Conservation (phyloP, 306 rosid genomes). For the Vigna radiata region DNA sequence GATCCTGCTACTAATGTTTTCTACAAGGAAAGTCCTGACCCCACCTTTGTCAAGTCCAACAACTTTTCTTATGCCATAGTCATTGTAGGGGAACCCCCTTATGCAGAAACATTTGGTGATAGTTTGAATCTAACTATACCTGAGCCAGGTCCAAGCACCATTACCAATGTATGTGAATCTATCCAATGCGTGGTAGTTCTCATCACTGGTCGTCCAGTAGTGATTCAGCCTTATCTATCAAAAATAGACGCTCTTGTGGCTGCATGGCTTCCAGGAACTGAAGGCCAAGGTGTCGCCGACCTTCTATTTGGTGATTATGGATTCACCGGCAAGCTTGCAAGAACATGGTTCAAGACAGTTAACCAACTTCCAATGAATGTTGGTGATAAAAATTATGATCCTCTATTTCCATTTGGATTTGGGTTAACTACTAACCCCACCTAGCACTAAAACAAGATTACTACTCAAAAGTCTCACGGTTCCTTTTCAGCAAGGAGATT, state of each 20-base stretch:
- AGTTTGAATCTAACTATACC: slow-evolving; percentile 69
- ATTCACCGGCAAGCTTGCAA: slow-evolving; percentile 83
- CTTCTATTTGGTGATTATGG: slow-evolving; percentile 75
- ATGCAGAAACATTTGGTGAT: slow-evolving; percentile 83
- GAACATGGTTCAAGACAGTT: slow-evolving; percentile 81
- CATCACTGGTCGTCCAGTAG: slow-evolving; percentile 82
- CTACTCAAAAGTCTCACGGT: neutral
- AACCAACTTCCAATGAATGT: slow-evolving; percentile 89
- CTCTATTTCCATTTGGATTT: slow-evolving; percentile 78
- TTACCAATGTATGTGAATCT: slow-evolving; percentile 64
- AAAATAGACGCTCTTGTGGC: slow-evolving; percentile 77
- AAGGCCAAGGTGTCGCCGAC: slow-evolving; percentile 89
- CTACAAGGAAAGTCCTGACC: slow-evolving; percentile 72
- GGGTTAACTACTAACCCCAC: slow-evolving; percentile 70
- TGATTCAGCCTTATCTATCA: slow-evolving; percentile 70
- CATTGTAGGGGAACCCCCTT: slow-evolving; percentile 76
- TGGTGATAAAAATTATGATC: slow-evolving; percentile 78
- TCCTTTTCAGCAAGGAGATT: neutral
- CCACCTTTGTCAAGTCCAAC: slow-evolving; percentile 62
- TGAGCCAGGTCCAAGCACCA: slow-evolving; percentile 72
- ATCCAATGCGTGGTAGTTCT: slow-evolving; percentile 68
- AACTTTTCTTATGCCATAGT: slow-evolving; percentile 69
- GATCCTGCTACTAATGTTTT: slow-evolving; percentile 69
- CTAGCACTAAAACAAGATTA: slow-evolving; percentile 30
- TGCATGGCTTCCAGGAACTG: slow-evolving; percentile 97